Evolutionary conservation across 2,329 filamentous ascomycete genomes (phyloP), one percentile per base, ranked within the genome.

Genomic region (Fragosphaeria purpurea): DNA sequence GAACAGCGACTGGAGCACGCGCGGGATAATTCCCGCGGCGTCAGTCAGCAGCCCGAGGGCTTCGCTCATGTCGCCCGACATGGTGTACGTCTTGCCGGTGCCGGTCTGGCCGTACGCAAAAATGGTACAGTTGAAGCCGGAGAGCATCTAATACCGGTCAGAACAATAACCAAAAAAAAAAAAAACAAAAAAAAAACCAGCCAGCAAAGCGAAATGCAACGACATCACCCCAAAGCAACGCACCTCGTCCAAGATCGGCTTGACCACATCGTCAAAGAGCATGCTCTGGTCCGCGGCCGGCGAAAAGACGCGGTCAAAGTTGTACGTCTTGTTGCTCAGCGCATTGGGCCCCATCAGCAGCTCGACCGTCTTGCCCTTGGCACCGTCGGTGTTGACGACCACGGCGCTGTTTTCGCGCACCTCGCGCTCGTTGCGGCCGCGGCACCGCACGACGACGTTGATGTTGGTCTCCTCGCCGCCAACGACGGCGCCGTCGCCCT

Each of bases 61-160:
- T 59, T 96, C 87, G 11, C 79, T 87, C 81, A 98, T 96, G 66
- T 98, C 91, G 50, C 93, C 93, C 1, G 91, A 95, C 93, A 98
- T 98, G 31, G 93, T 98, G 67, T 98, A 98, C 11, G 93, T 98
- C 67, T 98, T 98, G 60, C 93, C 93, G 0, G 93, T 98, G 43
- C 93, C 93, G 0, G 93, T 98, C 66, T 98, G 93, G 32, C 93
- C 93, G 65, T 98, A 98, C 37, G 93, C 93, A 61, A 98, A 98
- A 53, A 98, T 95, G 5, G 93, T 98, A 70, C 93, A 98, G 66
- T 98, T 98, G 70, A 88, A 97, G 48, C 93, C 93, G 31, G 83
- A 79, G 41, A 98, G 77, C 76, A 97, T 95, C 88, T 95, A 58
- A 8, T 22, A 4, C 6, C 7, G 22, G 22, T 6, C 8, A 8